Conservation (phyloP, 345 rosid species). For the Mangifera indica region DNA sequence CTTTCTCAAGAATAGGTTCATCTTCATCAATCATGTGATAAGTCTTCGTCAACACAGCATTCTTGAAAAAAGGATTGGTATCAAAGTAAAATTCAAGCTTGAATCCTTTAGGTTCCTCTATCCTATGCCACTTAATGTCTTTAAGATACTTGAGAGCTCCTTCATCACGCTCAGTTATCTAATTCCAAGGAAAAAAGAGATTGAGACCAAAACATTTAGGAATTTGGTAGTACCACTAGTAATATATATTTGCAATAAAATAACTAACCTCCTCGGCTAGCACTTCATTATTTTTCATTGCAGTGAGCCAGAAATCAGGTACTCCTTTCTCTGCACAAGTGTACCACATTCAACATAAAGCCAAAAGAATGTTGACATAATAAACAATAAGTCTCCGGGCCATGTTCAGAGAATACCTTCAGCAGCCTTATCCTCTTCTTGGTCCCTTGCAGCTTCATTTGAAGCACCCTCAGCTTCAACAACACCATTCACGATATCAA, state of each 20-base stretch:
- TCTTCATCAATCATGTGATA: slow-evolving; percentile 99
- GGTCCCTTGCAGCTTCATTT: slow-evolving; percentile 44
- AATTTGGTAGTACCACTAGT: background rate
- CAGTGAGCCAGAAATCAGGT: slow-evolving; percentile 90
- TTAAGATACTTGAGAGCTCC: slow-evolving; percentile 81
- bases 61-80: slow-evolving; percentile 84
- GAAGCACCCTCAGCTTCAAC: slow-evolving; percentile 61
- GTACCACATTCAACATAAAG: slow-evolving; percentile 10
- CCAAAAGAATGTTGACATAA: background rate
- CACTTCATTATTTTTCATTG: slow-evolving; percentile 95
- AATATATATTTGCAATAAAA: background rate
- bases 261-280: slow-evolving; percentile 72
- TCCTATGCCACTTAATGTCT: slow-evolving; percentile 83
- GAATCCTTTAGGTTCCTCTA: slow-evolving; percentile 91
- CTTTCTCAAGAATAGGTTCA: slow-evolving; percentile 94
- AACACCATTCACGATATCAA: slow-evolving; percentile 81
- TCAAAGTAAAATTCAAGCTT: slow-evolving; percentile 93
- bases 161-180: slow-evolving; percentile 94
- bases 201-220: background rate
- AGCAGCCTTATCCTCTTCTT: slow-evolving; percentile 50
- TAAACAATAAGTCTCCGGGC: background rate
- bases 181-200: background rate
- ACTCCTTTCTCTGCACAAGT: slow-evolving; percentile 81
- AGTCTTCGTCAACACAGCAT: slow-evolving; percentile 76
- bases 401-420: slow-evolving; percentile 48